phyloP scores from a whole-genome alignment of 2,329 filamentous ascomycete genomes.

The Dichotomopilus funicola region DNA sequence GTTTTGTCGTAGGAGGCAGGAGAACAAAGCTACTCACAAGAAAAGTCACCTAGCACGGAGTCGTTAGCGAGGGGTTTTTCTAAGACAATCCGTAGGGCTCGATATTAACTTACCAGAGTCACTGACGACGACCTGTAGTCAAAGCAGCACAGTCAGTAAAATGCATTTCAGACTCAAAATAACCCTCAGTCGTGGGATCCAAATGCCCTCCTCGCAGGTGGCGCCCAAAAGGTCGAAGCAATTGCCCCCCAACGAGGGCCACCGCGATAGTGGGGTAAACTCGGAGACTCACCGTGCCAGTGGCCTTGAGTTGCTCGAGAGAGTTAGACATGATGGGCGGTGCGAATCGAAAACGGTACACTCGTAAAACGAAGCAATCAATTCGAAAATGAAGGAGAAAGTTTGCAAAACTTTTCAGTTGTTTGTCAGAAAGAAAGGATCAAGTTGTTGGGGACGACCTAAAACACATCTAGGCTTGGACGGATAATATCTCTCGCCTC shows the following conservation, averaged over 20 bases:
- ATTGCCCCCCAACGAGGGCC: slow-evolving; percentile 20
- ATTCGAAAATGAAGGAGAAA: not conserved
- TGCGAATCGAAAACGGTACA: not conserved
- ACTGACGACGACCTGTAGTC: slow-evolving; percentile 76
- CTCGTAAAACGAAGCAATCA: not conserved
- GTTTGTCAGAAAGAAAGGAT: not conserved
- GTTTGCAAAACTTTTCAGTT: not conserved
- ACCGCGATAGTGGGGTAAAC: slow-evolving; percentile 28
- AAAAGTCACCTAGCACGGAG: slow-evolving; percentile 50
- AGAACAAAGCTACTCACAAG: slow-evolving; percentile 50
- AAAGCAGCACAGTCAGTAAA: slow-evolving; percentile 20
- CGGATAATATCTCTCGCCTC: slow-evolving; percentile 5
- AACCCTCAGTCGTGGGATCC: too few relatives aligned
- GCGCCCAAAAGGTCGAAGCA: too few relatives aligned
- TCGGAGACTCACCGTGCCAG: slow-evolving; percentile 75
- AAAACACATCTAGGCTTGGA: not conserved
- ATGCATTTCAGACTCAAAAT: not conserved
- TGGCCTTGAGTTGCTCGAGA: slow-evolving; percentile 94
- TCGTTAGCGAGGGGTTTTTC: not conserved
- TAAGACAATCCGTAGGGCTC: not conserved
- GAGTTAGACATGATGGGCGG: slow-evolving; percentile 65
- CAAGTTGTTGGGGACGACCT: not conserved
- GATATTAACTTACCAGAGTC: slow-evolving; percentile 64
- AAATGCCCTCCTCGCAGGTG: too few relatives aligned
- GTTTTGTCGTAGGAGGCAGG: not conserved